Evolutionary conservation across 768 basidiomycete species (phyloP), one percentile per base, ranked within the genome.

Genomic region (Termitomyces bulborhizus): DNA sequence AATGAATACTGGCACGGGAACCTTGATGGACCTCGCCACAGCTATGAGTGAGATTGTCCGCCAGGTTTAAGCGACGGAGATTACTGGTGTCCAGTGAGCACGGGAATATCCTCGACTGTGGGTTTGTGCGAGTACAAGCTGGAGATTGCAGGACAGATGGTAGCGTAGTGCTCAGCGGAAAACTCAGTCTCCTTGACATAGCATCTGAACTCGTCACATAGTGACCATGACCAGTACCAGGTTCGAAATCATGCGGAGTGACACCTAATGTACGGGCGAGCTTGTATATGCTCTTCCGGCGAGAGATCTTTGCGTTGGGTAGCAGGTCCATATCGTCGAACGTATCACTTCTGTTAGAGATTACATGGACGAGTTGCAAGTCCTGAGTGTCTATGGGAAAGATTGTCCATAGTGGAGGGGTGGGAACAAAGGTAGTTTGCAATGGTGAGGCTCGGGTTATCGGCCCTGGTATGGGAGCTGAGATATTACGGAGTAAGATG

Each of bases 251-350:
- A 8, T 53, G 49, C 5, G 60, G 61, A 12, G 56, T 40, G 31
- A 63, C 63, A 31, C 69, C 68, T 4, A 70, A 57, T 3, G 65
- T 70, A n/a, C 66, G 63, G 27, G 65, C 56, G 15, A 70, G 57
- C 46, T 70, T 70, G 46, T 55, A 56, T 31, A 66, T 36, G 40
- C 62, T 67, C 21, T 62, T 60, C 16, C 48, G 56, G 18, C 41
- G 55, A 32, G 46, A 42, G 36, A 29, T 32, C 41, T 47, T 41
- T 15, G 29, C 53, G 15, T 26, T 11, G 3, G 51, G 46, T 42
- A 53, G 37, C 3, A 55, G 46, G 36, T 58, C 46, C 16, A 53
- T 16, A 29, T 60, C 59, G n/a, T 55, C 50, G 31, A 57, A 55
- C 3, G 16, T 31, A 27, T 36, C 29, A 48, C 49, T 60, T 16